Base-by-base conservation (phyloP, 192 early-diverging fungal species). In the Backusella sp. region DNA sequence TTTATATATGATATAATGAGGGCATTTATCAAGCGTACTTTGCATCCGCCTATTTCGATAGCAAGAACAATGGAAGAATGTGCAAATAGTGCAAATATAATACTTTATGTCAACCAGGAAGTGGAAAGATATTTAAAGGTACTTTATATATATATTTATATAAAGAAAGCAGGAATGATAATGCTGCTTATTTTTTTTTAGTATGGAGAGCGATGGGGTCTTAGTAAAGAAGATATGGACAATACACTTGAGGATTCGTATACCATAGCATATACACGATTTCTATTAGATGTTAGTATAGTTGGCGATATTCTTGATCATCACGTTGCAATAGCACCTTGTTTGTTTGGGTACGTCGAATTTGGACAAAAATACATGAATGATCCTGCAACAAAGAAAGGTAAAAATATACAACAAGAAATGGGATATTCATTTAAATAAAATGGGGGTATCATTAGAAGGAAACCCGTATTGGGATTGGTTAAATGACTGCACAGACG, bases 261-360 rank as follows among this genome's bases (percentile, higher is more conserved):
- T 30, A 94, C 91, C 75, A 81, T 94, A 3, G 92, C 95, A 5
- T 96, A 96, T 82, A 95, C 95, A 1, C 90, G 95, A 28, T 96
- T 88, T 76, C 88, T 94, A 17, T 74, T 95, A 36, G 95, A 96
- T 44, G 88, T 88, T 35, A 92, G 84, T 21, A 77, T 83, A 65
- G 82, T 83, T 23, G 94, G 95, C n/a, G 92, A 92, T 78, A 75
- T 88, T 36, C 75, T 96, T 1, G 94, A 95, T 71, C 84, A 95
- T 62, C 87, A 89, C 34, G 88, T 91, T 17, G 95, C 95, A 34
- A 88, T 96, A 73, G 92, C 92, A 5, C 92, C 95, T 11, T 96
- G 95, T 73, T 76, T 94, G 32, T 77, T 96, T 39, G 95, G 95
- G 8, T 96, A 96, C 76, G 93, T 92, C 42, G 90, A 92, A 68